Percentiles rank a stretch among this genome's conserved stretches.
phyloP scores from a whole-genome alignment of 2,329 filamentous ascomycete species.

The Aspergillus quadrilineatus region DNA sequence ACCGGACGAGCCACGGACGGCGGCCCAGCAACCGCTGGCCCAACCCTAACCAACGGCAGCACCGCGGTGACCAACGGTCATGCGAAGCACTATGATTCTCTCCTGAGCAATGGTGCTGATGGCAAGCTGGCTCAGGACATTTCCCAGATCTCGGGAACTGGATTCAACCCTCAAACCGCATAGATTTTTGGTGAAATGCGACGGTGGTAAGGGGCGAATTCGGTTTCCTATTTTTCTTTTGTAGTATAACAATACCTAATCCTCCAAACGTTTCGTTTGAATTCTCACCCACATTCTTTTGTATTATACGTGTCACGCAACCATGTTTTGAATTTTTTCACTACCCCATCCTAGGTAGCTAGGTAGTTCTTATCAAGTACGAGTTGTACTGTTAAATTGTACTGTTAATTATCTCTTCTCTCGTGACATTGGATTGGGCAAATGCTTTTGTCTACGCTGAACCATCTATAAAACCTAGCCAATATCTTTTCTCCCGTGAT shows the following conservation, averaged over 20 bases:
- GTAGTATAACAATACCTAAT: slow-evolving; percentile 11
- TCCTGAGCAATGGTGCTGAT: slow-evolving; percentile 11
- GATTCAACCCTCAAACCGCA: slow-evolving; percentile 26
- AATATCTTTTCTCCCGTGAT: slow-evolving; percentile 3
- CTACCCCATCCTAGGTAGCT: background rate
- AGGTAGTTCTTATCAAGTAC: slow-evolving; percentile 6
- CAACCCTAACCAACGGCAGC: background rate
- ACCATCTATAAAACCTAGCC: background rate
- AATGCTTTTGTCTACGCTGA: slow-evolving; percentile 4
- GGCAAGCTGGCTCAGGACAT: slow-evolving; percentile 2
- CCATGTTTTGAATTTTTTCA: background rate
- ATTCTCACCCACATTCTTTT: slow-evolving; percentile 5
- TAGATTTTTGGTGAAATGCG: slow-evolving; percentile 3
- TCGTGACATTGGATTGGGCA: background rate
- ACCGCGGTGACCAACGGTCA: slow-evolving; percentile 16
- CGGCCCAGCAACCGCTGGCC: background rate
- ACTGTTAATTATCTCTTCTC: background rate
- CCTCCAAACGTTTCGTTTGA: background rate
- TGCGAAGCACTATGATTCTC: slow-evolving; percentile 1
- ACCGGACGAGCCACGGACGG: slow-evolving; percentile 6
- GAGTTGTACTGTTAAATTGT: background rate
- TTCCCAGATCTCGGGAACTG: slow-evolving; percentile 16
- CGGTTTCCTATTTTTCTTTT: slow-evolving; percentile 2
- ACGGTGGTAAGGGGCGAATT: background rate
- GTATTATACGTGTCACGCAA: slow-evolving; percentile 2